Base-by-base conservation (phyloP, 352 stramenopile species). In the Pilasporangium apinafurcum region DNA sequence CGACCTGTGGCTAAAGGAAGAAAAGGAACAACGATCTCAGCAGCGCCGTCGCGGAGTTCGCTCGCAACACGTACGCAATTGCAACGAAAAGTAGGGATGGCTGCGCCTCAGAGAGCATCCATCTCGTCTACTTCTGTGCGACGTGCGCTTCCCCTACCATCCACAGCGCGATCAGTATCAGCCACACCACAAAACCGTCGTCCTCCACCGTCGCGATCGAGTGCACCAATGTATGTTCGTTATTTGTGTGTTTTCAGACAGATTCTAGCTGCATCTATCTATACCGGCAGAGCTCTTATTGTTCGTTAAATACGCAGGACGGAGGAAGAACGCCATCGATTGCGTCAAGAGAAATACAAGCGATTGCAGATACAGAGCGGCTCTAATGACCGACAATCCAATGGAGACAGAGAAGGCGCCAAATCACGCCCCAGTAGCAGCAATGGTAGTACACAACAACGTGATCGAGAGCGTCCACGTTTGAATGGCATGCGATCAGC, bases 21-120 rank as follows among this genome's bases (percentile, higher is more conserved):
- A 25, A 72, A 52, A 27, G 63, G 73, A 21, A 80, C 63, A 8
- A 88, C 56, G 13, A 81, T 91, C 41, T 89, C 79, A 4, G 71
- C 74, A 7, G 66, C 63, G 5, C 57, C 73, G 4, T 84, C 75
- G 3, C 49, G 63, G 27, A 88, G 72, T 48, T 77, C 63, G 21
- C 39, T 39, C 52, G 14, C 57, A 68, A 46, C 56, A 57, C 25
- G 51, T 62, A 61, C 52, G 5, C 61, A 76, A 42, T 63, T 66
- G 17, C 62, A 68, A 3, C 47, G 48, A 21, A 35, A 27, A 16
- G 18, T 42, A 22, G 40, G 51, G 27, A 38, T 62, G 18, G 41
- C 51, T 7, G 38, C 45, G 33, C 70, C 67, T 16, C 59, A 59
- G 5, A 52, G 57, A 8, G 41, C 65, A n/a, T 31, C 31, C 8